Base-by-base conservation (phyloP, 352 stramenopile genomes). In the Phytophthora capsici region DNA sequence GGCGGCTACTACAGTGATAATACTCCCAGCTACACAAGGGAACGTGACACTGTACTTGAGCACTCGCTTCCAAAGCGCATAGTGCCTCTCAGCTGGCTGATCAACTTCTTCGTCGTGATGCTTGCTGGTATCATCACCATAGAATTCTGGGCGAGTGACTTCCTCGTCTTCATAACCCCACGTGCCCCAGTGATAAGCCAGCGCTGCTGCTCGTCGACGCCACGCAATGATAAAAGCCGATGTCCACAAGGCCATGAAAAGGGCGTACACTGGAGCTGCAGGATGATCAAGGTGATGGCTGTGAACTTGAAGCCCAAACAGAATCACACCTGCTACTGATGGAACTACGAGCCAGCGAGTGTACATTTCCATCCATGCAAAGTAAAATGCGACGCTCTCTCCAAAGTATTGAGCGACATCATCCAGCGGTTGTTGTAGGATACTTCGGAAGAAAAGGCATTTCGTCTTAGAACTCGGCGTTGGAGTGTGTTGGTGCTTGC, bases 301-400 rank as follows among this genome's bases (percentile, higher is more conserved):
- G 3, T 64, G 66, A n/a, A 93, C 77, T 60, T 93, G 87, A 10
- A 89, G 43, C 0, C 53, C 51, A 52, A 95, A 98, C 9, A 98
- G 62, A 3, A 84, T 38, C 13, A 90, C 64, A 0, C 92, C 92
- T 5, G 84, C 80, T 26, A 91, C 47, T 45, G 82, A 91, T 2
- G 92, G 90, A 8, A 92, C 72, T 10, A 97, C 45, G 5, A 98
- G 84, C 87, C 91, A 96, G 16, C 77, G 82, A 17, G 93, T 98
- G 78, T 97, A 98, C 66, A 96, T 82, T 55, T 95, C 87, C 66
- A 96, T 81, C 83, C 90, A 98, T 28, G 91, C 93, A 71, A 98
- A 98, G 71, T 98, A 98, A 65, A 97, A 98, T 17, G 90, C 92
- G 13, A 97, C 69, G 6, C 86, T 83, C 54, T 98, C 90, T 16